phyloP scores from a whole-genome alignment of 768 basidiomycete genomes.

The Mrakia gelida region DNA sequence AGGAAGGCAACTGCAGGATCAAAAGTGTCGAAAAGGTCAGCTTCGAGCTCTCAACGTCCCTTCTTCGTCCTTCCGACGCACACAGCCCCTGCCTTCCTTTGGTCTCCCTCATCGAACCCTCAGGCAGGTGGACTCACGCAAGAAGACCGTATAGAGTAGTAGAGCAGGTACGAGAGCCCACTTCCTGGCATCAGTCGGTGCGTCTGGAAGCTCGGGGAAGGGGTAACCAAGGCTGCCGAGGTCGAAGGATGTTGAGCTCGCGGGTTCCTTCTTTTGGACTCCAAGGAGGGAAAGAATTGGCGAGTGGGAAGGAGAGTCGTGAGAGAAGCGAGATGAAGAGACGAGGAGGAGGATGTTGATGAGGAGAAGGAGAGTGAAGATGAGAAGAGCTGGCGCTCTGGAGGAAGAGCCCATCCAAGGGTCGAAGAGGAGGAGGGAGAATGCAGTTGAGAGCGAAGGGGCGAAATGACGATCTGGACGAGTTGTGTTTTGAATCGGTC shows the following conservation, averaged over 20 bases:
- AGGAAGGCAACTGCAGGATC: constrained; percentile 6
- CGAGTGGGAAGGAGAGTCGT: constrained; percentile 31
- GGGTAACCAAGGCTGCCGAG: constrained; percentile 17
- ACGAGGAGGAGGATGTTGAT: constrained; percentile 66
- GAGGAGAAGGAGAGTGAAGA: constrained; percentile 55
- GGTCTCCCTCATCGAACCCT: background rate
- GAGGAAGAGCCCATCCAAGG: background rate
- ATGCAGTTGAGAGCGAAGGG: background rate
- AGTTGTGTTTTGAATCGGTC: background rate
- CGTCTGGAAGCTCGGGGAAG: constrained; percentile 27
- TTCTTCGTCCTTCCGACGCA: background rate
- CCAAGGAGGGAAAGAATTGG: background rate
- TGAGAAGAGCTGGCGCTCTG: constrained; percentile 33
- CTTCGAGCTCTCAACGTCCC: too few relatives aligned
- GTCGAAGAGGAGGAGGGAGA: background rate
- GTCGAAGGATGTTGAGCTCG: background rate
- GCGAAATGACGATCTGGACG: background rate
- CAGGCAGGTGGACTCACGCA: constrained; percentile 17
- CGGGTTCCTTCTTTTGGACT: background rate
- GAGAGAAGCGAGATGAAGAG: constrained; percentile 44
- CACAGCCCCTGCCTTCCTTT: background rate
- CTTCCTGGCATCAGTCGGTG: background rate
- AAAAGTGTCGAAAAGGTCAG: background rate
- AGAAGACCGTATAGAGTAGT: constrained; percentile 14
- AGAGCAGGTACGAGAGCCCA: constrained; percentile 21